phyloP scores from a whole-genome alignment of 768 basidiomycete species.

The Hygrocybe punicea region DNA sequence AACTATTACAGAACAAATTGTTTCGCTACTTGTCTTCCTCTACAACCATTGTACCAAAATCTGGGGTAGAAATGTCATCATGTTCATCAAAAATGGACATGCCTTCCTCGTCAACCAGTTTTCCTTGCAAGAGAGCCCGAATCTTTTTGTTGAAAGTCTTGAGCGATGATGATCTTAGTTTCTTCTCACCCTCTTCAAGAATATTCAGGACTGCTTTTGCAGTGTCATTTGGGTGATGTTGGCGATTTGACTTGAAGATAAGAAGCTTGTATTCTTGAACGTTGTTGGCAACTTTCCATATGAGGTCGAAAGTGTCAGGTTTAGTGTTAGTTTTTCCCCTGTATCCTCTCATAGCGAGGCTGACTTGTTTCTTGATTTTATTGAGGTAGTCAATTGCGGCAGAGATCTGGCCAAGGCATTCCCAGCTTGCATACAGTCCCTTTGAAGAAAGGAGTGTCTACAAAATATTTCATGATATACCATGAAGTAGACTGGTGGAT shows the following conservation, averaged over 20 bases:
- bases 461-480: too few species aligned
- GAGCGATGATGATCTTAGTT: conserved; percentile 1
- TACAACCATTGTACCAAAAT: background rate
- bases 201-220: background rate
- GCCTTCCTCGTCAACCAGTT: background rate
- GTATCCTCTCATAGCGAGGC: conserved; percentile 23
- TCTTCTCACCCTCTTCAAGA: background rate
- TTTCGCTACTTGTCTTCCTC: background rate
- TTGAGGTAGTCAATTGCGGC: conserved; percentile 30
- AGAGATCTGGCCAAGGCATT: conserved; percentile 30
- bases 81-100: background rate
- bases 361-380: conserved; percentile 28
- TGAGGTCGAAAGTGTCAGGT: background rate
- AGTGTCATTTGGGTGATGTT: background rate
- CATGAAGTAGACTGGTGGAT: too few species aligned
- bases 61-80: background rate
- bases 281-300: conserved; percentile 7
- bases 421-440: conserved; percentile 32
- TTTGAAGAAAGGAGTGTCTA: conserved; percentile 23
- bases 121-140: background rate
- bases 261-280: background rate
- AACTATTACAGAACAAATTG: background rate
- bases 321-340: conserved; percentile 24
- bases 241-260: background rate
- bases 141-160: conserved; percentile 2